Percentiles rank a stretch among this genome's conserved stretches.
phyloP scores from a whole-genome alignment of 148 eudicot species.

The Chenopodium berlandieri region DNA sequence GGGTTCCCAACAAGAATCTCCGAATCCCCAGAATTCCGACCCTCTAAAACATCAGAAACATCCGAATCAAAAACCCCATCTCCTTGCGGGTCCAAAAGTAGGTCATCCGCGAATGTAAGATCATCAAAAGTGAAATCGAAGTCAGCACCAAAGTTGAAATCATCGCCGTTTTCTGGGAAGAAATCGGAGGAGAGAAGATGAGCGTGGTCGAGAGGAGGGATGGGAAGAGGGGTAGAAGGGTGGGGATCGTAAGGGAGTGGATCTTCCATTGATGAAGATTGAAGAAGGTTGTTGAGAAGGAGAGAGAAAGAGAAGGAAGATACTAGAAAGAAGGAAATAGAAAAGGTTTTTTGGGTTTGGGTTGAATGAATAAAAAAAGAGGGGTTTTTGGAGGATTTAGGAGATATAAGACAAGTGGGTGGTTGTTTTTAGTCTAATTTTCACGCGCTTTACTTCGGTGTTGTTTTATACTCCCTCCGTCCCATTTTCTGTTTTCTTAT shows the following conservation, averaged over 20 bases:
- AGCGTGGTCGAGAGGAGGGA: constrained; percentile 35
- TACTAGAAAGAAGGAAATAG: background rate
- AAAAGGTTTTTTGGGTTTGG: background rate
- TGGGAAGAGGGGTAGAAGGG: constrained; percentile 25
- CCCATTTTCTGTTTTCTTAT: too few species aligned
- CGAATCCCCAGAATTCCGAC: constrained; percentile 15
- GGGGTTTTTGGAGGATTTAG: too few species aligned
- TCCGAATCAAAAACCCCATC: constrained; percentile 10
- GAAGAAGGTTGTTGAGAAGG: background rate
- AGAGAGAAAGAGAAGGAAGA: background rate
- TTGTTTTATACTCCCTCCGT: too few species aligned
- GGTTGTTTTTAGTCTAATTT: background rate
- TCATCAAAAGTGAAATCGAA: constrained; percentile 55
- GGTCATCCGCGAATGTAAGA: constrained; percentile 43
- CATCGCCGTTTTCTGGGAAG: constrained; percentile 23
- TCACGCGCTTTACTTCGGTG: too few species aligned
- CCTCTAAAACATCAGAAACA: constrained; percentile 5
- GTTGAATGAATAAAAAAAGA: background rate
- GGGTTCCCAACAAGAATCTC: background rate
- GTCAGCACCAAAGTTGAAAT: constrained; percentile 32
- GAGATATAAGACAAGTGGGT: constrained; percentile 4
- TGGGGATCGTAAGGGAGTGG: constrained; percentile 14
- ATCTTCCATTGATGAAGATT: constrained; percentile 17
- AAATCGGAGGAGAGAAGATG: constrained; percentile 33
- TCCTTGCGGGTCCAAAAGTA: constrained; percentile 27